Evolutionary conservation across 495 filamentous ascomycete genomes (phyloP).

Genomic region (Tuber borchii): DNA sequence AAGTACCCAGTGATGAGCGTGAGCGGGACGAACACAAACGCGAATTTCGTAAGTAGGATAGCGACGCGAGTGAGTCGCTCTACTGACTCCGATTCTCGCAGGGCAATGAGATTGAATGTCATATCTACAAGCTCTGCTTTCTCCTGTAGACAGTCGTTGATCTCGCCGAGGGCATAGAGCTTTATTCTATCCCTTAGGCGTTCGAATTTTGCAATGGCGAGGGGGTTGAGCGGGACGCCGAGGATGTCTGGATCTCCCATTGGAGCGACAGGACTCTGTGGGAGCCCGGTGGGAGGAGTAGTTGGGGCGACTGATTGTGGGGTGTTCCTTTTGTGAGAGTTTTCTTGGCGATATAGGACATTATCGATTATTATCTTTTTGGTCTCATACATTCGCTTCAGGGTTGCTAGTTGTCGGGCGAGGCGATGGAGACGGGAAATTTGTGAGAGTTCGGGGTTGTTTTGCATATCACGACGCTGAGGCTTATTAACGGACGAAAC

Average conservation of each 20-base stretch:
- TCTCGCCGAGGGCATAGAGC: slow-evolving; percentile 72
- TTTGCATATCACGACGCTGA: slow-evolving; percentile 55
- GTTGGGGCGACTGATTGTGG: background rate
- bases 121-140: slow-evolving; percentile 71
- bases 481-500: slow-evolving; percentile 10
- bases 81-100: slow-evolving; percentile 72
- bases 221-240: slow-evolving; percentile 56
- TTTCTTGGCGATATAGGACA: slow-evolving; percentile 53
- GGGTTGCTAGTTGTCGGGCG: slow-evolving; percentile 57
- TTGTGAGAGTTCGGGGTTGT: slow-evolving; percentile 54
- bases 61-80: slow-evolving; percentile 73
- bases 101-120: slow-evolving; percentile 73
- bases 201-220: slow-evolving; percentile 67
- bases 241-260: slow-evolving; percentile 43
- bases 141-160: slow-evolving; percentile 69
- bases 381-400: slow-evolving; percentile 71
- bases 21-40: slow-evolving; percentile 77
- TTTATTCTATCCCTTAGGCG: slow-evolving; percentile 68
- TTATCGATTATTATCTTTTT: slow-evolving; percentile 73
- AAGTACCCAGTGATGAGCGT: slow-evolving; percentile 83
- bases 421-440: slow-evolving; percentile 68
- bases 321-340: slow-evolving; percentile 40
- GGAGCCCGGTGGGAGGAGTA: background rate
- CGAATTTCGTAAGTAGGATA: slow-evolving; percentile 74
- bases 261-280: slow-evolving; percentile 1